A percentile compares a stretch with the other conserved stretches of the same genome.
phyloP scores from a whole-genome alignment of 257 asterid genomes.

The Capsicum baccatum region DNA sequence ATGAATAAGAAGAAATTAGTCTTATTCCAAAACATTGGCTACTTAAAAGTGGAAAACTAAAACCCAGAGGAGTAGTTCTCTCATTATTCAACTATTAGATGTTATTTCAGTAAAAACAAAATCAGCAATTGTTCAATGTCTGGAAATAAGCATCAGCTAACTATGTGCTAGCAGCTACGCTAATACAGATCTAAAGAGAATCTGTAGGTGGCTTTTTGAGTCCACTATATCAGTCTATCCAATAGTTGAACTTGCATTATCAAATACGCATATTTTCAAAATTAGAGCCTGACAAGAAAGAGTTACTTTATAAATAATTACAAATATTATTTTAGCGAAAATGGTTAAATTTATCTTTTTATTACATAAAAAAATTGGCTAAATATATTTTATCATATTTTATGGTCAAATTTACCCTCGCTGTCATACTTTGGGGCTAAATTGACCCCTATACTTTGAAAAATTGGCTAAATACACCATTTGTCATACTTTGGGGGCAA shows the following conservation, averaged over 20 bases:
- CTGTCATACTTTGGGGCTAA: no score
- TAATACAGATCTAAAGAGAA: no score
- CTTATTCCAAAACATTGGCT: not conserved
- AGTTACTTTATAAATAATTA: not conserved
- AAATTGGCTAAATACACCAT: no score
- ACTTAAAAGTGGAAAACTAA: not conserved
- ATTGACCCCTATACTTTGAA: no score
- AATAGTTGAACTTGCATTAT: not conserved
- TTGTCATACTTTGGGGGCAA: no score
- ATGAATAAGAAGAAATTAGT: not conserved
- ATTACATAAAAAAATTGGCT: no score
- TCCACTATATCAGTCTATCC: not conserved
- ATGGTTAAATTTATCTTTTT: no score
- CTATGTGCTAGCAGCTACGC: no score
- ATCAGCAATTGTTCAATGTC: not conserved
- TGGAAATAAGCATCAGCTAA: not conserved
- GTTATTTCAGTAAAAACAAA: not conserved
- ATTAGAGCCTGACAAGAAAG: not conserved
- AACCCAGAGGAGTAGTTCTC: not conserved
- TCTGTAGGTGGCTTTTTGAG: no score
- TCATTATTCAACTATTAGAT: not conserved
- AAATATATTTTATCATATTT: no score
- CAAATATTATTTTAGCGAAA: not conserved
- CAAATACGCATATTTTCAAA: not conserved
- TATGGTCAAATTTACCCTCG: no score